A percentile compares a stretch with the other conserved stretches of the same genome.
These are phyloP conservation scores for Nannochloris sp. DNA, from an alignment of 139 green algal species.

Conservation along the genomic window DNA sequence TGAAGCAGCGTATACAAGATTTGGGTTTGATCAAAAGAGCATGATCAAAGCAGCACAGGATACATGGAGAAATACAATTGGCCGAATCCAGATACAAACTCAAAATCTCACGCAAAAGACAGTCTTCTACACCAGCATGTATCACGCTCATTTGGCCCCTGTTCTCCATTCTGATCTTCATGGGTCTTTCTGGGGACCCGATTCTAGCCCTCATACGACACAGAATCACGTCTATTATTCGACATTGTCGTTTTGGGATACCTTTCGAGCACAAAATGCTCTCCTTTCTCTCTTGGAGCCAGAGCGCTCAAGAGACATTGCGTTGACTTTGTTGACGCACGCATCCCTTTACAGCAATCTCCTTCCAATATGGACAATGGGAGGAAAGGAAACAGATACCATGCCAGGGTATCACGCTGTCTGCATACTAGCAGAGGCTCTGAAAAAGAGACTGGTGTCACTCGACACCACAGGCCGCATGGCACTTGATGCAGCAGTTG, in stretches of 20 bases:
- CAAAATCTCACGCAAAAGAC: not conserved
- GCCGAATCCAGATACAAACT: conserved; percentile 1
- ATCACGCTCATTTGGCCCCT: conserved; percentile 6
- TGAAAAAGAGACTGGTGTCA: not conserved
- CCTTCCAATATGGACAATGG: conserved; percentile 7
- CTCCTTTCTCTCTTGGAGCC: conserved; percentile 8
- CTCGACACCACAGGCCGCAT: not conserved
- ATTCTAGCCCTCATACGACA: not conserved
- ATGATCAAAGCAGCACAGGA: not conserved
- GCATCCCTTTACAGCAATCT: not conserved
- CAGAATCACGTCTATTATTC: conserved; percentile 1
- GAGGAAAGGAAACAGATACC: conserved; percentile 7
- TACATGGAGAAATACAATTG: not conserved
- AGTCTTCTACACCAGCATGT: conserved; percentile 6
- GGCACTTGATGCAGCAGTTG: conserved; percentile 5
- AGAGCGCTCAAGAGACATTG: not conserved
- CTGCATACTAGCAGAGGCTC: conserved; percentile 3
- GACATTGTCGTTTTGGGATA: conserved; percentile 10
- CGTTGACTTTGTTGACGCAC: not conserved
- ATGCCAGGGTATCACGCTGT: conserved; percentile 12
- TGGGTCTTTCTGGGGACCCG: conserved; percentile 1
- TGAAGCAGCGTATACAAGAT: not conserved
- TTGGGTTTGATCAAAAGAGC: conserved; percentile 1
- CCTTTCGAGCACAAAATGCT: conserved; percentile 7
- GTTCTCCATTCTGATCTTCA: conserved; percentile 8